These are phyloP conservation scores for Penicillium verrucosum DNA, from an alignment of 2,329 filamentous ascomycete genomes.

Conservation along the genomic window DNA sequence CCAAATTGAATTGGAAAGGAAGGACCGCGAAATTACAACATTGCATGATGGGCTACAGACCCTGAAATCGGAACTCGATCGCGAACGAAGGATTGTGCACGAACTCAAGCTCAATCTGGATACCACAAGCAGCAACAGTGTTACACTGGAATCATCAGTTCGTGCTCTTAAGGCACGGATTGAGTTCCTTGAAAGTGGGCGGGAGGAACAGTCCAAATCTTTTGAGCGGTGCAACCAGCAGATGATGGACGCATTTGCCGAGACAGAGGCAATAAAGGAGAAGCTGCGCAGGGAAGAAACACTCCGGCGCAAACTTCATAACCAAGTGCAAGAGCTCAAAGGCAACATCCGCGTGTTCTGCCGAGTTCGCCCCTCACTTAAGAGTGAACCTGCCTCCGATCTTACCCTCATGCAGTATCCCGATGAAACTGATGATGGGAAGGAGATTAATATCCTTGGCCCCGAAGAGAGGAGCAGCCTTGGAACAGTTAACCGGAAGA, in stretches of 20 bases:
- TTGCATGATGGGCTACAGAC: conserved; percentile 41
- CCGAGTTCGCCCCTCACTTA: conserved; percentile 75
- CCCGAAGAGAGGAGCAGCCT: conserved; percentile 81
- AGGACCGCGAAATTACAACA: conserved; percentile 53
- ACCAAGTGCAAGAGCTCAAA: conserved; percentile 95
- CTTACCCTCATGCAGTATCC: conserved; percentile 76
- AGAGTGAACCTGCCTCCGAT: conserved; percentile 55
- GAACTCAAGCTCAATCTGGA: conserved; percentile 59
- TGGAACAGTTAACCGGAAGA: conserved; percentile 71
- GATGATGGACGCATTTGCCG: conserved; percentile 71
- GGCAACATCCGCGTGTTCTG: conserved; percentile 99
- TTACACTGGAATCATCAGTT: conserved; percentile 70
- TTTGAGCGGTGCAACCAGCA: conserved; percentile 78
- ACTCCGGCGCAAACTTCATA: conserved; percentile 85
- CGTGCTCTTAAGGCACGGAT: conserved; percentile 76
- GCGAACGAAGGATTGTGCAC: conserved; percentile 61
- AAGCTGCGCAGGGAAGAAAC: conserved; percentile 91
- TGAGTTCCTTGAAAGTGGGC: conserved; percentile 84
- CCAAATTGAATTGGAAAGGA: conserved; percentile 49
- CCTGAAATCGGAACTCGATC: conserved; percentile 50
- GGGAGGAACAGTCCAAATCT: conserved; percentile 80
- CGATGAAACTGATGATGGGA: conserved; percentile 73
- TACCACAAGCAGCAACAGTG: conserved; percentile 59
- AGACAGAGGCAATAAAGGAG: conserved; percentile 67
- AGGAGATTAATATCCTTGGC: conserved; percentile 79